A percentile compares a stretch with the other conserved stretches of the same genome.
Evolutionary conservation across 768 basidiomycete species (phyloP).

Genomic region (Mycena leptocephala): DNA sequence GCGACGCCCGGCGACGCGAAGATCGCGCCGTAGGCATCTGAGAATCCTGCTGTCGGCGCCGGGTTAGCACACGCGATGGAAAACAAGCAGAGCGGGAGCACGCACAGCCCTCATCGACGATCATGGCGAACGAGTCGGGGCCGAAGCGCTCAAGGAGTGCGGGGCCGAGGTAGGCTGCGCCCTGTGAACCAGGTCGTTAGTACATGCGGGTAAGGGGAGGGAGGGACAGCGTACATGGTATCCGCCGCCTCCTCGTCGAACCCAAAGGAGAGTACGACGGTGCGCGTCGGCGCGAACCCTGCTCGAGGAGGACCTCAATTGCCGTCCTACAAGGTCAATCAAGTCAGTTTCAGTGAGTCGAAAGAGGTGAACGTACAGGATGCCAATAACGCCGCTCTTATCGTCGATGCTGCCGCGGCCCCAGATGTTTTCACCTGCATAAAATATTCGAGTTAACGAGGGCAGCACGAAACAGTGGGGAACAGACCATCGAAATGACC

Average conservation of each 20-base stretch:
- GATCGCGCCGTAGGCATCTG: slow-evolving; percentile 49
- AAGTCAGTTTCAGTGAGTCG: not conserved
- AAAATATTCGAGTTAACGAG: not conserved
- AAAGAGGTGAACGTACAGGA: slow-evolving; percentile 58
- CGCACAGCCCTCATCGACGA: slow-evolving; percentile 76
- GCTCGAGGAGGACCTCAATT: slow-evolving; percentile 37
- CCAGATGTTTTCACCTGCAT: slow-evolving; percentile 75
- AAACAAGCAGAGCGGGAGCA: not conserved
- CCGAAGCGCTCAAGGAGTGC: slow-evolving; percentile 68
- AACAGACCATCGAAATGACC: slow-evolving; percentile 71
- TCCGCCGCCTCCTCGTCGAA: slow-evolving; percentile 70
- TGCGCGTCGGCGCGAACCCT: slow-evolving; percentile 34
- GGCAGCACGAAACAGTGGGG: not conserved
- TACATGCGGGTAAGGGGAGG: too few species aligned
- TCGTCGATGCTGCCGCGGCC: slow-evolving; percentile 84
- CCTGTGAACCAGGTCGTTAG: slow-evolving; percentile 43
- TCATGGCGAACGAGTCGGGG: slow-evolving; percentile 66
- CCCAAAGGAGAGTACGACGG: slow-evolving; percentile 55
- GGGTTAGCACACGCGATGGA: not conserved
- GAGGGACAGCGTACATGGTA: slow-evolving; percentile 40
- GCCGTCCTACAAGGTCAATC: not conserved
- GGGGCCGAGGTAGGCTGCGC: slow-evolving; percentile 54
- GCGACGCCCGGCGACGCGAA: slow-evolving; percentile 61
- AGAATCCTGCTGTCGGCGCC: slow-evolving; percentile 21
- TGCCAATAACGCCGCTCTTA: slow-evolving; percentile 81